phyloP scores from a whole-genome alignment of 805 yeast species.

The Pichia kluyveri region DNA sequence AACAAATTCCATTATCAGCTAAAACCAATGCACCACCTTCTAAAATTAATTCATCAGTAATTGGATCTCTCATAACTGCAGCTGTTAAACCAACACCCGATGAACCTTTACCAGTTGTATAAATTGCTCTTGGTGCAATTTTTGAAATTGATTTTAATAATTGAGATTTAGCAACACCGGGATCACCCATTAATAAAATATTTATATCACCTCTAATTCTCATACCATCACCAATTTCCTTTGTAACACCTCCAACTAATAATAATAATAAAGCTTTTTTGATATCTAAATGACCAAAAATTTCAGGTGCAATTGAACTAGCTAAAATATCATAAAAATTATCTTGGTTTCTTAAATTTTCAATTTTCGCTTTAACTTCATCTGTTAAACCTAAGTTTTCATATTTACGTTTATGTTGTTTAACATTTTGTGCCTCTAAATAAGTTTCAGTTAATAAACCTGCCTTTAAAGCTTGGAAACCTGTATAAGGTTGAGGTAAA shows the following conservation, averaged over 20 bases:
- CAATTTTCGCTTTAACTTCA: conserved; percentile 48
- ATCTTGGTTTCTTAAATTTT: conserved; percentile 47
- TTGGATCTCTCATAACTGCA: conserved; percentile 97
- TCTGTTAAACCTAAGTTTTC: conserved; percentile 52
- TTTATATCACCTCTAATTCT: conserved; percentile 95
- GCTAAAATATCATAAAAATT: conserved; percentile 75
- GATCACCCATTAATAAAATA: conserved; percentile 96
- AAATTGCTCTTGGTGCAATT: conserved; percentile 92
- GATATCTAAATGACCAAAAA: conserved; percentile 87
- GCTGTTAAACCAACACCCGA: conserved; percentile 99
- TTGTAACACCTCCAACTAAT: conserved; percentile 92
- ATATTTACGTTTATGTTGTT: conserved; percentile 85
- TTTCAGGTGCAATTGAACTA: conserved; percentile 92
- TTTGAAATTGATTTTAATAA: conserved; percentile 82
- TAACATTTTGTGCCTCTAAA: conserved; percentile 76
- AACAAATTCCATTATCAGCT: conserved; percentile 96
- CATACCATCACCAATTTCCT: conserved; percentile 93
- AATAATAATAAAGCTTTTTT: conserved; percentile 81
- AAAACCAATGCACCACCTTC: conserved; percentile 98
- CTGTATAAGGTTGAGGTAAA: conserved; percentile 93
- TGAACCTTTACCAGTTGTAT: conserved; percentile 97
- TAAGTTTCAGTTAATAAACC: conserved; percentile 93
- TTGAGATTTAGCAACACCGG: conserved; percentile 99
- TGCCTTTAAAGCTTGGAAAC: conserved; percentile 85
- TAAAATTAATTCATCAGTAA: conserved; percentile 96